phyloP scores from a whole-genome alignment of 768 basidiomycete genomes.

The Ramaria rubella region DNA sequence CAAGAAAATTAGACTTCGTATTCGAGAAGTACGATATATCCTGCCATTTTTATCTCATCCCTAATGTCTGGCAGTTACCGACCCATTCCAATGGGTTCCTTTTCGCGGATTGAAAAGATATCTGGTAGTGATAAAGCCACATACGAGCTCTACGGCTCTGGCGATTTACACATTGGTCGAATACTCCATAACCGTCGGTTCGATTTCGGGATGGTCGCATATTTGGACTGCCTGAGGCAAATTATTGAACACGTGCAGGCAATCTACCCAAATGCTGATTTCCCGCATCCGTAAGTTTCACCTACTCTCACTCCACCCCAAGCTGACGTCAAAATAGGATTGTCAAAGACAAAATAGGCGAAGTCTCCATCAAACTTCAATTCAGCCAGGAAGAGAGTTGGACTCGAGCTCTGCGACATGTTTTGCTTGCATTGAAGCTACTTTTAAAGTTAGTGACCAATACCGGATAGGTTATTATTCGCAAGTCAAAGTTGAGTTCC shows the following conservation, averaged over 20 bases:
- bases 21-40: slow-evolving; percentile 65
- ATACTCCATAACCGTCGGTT: slow-evolving; percentile 92
- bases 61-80: slow-evolving; percentile 56
- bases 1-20: slow-evolving; percentile 81
- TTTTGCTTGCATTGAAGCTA: slow-evolving; percentile 83
- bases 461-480: neutral
- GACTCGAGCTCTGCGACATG: slow-evolving; percentile 90
- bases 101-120: slow-evolving; percentile 83
- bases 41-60: neutral
- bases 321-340: slow-evolving; percentile 50
- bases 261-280: slow-evolving; percentile 65
- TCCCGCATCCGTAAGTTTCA: slow-evolving; percentile 76
- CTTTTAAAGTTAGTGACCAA: slow-evolving; percentile 83
- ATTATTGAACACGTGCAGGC: slow-evolving; percentile 79
- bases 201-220: slow-evolving; percentile 93
- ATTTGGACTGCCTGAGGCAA: slow-evolving; percentile 91
- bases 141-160: slow-evolving; percentile 93
- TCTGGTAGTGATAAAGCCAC: slow-evolving; percentile 66
- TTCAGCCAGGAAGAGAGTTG: slow-evolving; percentile 94
- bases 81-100: slow-evolving; percentile 90
- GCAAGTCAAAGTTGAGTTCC: neutral
- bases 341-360: slow-evolving; percentile 90
- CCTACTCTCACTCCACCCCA: slow-evolving; percentile 2
- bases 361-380: slow-evolving; percentile 88
- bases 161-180: slow-evolving; percentile 83